Percentiles rank a stretch among this genome's conserved stretches.
Evolutionary conservation across 345 rosid genomes (phyloP).

Genomic region (Acer campestre): DNA sequence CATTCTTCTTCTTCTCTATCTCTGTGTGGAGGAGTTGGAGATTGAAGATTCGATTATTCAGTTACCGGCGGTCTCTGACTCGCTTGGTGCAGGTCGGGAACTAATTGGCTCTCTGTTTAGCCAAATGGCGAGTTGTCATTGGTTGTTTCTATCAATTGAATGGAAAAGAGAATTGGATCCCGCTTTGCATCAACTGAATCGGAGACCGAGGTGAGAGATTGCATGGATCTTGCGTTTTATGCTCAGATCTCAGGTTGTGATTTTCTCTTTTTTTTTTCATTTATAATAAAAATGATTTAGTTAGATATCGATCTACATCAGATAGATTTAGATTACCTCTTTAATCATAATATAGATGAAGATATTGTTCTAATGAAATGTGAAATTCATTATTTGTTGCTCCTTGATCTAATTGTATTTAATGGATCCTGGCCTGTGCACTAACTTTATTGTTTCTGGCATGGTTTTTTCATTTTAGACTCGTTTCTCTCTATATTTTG

Average conservation of each 20-base stretch:
- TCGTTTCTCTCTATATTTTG: neutral
- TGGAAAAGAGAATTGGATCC: conserved; percentile 38
- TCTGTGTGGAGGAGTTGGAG: conserved; percentile 1
- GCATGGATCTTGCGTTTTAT: conserved; percentile 25
- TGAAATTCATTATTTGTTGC: neutral
- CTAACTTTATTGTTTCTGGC: neutral
- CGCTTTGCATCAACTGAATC: conserved; percentile 99
- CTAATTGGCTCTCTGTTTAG: conserved; percentile 38
- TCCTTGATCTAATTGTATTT: neutral
- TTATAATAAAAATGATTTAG: neutral
- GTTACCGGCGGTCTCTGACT: conserved; percentile 82
- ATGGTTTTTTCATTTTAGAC: neutral
- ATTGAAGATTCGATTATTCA: conserved; percentile 21
- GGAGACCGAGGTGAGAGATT: conserved; percentile 72
- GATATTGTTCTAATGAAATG: neutral
- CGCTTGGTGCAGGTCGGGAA: conserved; percentile 99
- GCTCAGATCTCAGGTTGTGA: conserved; percentile 49
- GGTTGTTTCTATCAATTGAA: too few relatives aligned
- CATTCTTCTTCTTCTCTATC: neutral
- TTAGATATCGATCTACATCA: conserved; percentile 13
- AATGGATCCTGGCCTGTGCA: neutral
- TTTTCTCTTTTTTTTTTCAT: neutral
- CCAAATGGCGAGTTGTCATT: conserved; percentile 23
- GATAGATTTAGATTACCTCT: neutral
- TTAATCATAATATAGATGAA: neutral